Evolutionary conservation across 1,284 basidiomycete genomes (phyloP).

Genomic region (Malassezia cuniculi): DNA sequence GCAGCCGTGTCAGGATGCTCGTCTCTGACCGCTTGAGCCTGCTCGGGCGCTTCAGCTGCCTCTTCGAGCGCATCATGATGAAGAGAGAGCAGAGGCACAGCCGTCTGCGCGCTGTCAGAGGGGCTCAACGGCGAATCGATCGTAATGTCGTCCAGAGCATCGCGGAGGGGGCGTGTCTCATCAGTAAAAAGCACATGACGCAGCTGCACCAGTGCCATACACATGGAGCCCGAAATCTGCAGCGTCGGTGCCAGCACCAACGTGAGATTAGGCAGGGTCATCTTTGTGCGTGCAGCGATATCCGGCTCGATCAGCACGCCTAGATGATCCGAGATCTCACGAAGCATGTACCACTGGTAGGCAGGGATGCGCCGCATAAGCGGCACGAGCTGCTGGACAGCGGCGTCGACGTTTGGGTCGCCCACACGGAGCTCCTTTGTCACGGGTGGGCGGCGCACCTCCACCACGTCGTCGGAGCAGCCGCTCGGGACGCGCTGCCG

Average conservation of each 20-base stretch:
- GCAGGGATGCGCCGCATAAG: slow-evolving; percentile 20
- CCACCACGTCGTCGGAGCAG: background rate
- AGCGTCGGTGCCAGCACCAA: slow-evolving; percentile 40
- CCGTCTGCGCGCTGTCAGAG: too few species aligned
- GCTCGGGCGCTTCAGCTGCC: too few species aligned
- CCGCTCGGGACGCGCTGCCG: background rate
- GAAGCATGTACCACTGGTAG: slow-evolving; percentile 38
- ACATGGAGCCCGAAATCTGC: slow-evolving; percentile 22
- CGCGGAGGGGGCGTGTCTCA: background rate
- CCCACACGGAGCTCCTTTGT: background rate
- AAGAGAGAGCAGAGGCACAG: too few species aligned
- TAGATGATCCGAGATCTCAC: slow-evolving; percentile 32
- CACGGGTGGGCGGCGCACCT: background rate
- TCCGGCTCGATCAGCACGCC: slow-evolving; percentile 16
- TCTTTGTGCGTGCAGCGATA: slow-evolving; percentile 29
- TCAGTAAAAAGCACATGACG: slow-evolving; percentile 18
- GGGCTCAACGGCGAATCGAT: too few species aligned
- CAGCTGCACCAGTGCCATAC: slow-evolving; percentile 27
- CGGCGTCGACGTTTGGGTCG: slow-evolving; percentile 9
- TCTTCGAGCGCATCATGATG: too few species aligned
- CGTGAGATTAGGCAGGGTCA: slow-evolving; percentile 36
- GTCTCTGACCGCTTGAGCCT: too few species aligned
- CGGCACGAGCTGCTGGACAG: slow-evolving; percentile 13
- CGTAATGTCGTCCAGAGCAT: too few species aligned
- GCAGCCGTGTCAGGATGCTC: too few species aligned